Evolutionary conservation across 108 stramenopile genomes (phyloP).

Genomic region (Mayamaea pseudoterrestris): DNA sequence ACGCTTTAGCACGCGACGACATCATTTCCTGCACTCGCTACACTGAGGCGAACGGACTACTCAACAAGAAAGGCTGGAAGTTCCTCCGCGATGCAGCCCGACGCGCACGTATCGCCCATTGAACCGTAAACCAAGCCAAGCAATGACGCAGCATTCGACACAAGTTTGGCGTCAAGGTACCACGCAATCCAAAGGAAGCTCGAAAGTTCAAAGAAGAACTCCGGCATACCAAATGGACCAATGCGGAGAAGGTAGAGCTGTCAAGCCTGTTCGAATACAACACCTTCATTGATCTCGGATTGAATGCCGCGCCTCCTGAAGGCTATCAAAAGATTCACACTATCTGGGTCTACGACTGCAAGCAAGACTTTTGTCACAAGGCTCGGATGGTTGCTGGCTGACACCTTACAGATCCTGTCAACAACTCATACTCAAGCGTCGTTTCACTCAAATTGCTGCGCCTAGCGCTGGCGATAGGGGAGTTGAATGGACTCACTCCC

Average conservation of each 20-base stretch:
- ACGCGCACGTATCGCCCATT: no score
- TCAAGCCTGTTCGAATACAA: no score
- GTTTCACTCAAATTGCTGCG: slow-evolving; percentile 26
- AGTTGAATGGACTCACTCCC: slow-evolving; percentile 24
- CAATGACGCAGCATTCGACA: not conserved
- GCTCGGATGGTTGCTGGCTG: slow-evolving; percentile 20
- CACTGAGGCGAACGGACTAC: slow-evolving; percentile 12
- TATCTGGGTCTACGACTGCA: slow-evolving; percentile 14
- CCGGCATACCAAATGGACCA: not conserved
- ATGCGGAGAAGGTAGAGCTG: slow-evolving; percentile 3
- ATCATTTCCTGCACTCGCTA: slow-evolving; percentile 20
- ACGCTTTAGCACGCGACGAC: slow-evolving; percentile 5
- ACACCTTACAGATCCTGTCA: slow-evolving; percentile 12
- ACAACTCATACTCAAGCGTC: not conserved
- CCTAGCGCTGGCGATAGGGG: slow-evolving; percentile 16
- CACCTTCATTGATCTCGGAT: no score
- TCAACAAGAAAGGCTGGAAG: slow-evolving; percentile 6
- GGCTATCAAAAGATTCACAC: slow-evolving; percentile 16
- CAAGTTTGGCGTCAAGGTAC: slow-evolving; percentile 1
- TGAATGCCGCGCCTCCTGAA: slow-evolving; percentile 8
- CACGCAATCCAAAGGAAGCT: not conserved
- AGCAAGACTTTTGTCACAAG: slow-evolving; percentile 21
- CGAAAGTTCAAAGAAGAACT: not conserved
- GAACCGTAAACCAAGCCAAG: not conserved
- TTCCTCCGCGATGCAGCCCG: no score